Percentiles rank a stretch among this genome's conserved stretches.
Evolutionary conservation across 164 flowering plant species (phyloP).

Genomic region (Dillenia turbinata): DNA sequence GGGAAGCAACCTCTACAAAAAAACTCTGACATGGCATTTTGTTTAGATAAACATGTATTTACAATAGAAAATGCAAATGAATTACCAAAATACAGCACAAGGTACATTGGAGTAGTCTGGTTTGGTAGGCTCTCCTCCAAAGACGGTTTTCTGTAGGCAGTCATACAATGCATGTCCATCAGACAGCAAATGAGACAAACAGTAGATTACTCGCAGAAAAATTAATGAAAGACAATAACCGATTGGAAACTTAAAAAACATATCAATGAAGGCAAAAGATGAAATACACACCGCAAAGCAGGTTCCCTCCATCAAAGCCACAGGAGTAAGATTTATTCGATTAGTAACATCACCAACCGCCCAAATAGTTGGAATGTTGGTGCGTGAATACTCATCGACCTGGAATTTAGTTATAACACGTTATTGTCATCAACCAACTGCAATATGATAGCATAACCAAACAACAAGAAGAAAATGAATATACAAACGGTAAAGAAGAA

Average conservation of each 20-base stretch:
- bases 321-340: slow-evolving; percentile 84
- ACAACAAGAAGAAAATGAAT: too few species aligned
- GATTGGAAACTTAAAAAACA: too few species aligned
- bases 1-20: neutral
- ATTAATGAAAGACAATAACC: too few species aligned
- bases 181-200: too few species aligned
- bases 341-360: slow-evolving; percentile 98
- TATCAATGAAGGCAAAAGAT: neutral
- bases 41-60: neutral
- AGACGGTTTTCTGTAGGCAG: slow-evolving; percentile 72
- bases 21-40: neutral
- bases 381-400: slow-evolving; percentile 87
- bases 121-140: slow-evolving; percentile 65
- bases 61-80: slow-evolving; percentile 2
- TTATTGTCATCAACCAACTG: too few species aligned
- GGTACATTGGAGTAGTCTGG: slow-evolving; percentile 76
- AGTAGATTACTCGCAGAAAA: too few species aligned
- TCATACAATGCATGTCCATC: too few species aligned
- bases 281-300: slow-evolving; percentile 28
- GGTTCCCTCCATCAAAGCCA: slow-evolving; percentile 84
- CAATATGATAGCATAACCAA: too few species aligned
- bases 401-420: slow-evolving; percentile 16
- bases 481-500: too few species aligned
- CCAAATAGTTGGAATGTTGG: slow-evolving; percentile 90
- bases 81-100: slow-evolving; percentile 87